phyloP scores from a whole-genome alignment of 306 rosid species.

The Leucaena leucocephala region DNA sequence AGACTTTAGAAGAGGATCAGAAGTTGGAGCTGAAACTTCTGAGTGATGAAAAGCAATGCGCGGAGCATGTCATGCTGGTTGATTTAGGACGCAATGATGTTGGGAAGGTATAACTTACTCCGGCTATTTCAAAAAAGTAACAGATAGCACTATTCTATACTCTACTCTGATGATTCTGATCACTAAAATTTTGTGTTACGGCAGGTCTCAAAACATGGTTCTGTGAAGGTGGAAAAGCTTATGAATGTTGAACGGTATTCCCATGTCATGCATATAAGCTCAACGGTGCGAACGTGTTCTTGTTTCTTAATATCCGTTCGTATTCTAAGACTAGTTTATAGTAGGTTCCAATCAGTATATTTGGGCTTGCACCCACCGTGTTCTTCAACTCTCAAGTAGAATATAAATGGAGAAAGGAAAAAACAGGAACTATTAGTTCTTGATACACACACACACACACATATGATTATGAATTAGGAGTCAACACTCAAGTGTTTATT shows the following conservation, averaged over 20 bases:
- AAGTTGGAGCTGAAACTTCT: slow-evolving; percentile 56
- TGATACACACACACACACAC: neutral
- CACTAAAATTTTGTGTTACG: slow-evolving; percentile 25
- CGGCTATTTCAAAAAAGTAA: too few species aligned
- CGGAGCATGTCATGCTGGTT: slow-evolving; percentile 89
- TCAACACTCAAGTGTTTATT: neutral
- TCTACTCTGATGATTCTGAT: slow-evolving; percentile 30
- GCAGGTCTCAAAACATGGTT: slow-evolving; percentile 73
- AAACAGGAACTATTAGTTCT: neutral
- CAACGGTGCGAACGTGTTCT: slow-evolving; percentile 60
- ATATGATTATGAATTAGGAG: neutral
- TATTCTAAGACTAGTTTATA: slow-evolving; percentile 7
- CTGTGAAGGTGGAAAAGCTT: slow-evolving; percentile 77
- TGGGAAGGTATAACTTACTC: slow-evolving; percentile 60
- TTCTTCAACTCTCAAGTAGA: neutral
- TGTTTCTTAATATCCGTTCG: neutral
- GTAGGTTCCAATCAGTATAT: neutral
- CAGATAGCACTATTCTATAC: too few species aligned
- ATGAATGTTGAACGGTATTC: slow-evolving; percentile 84
- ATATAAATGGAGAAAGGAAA: neutral
- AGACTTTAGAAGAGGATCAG: slow-evolving; percentile 60
- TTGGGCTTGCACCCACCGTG: too few species aligned
- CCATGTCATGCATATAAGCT: slow-evolving; percentile 96
- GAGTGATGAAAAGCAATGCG: slow-evolving; percentile 72
- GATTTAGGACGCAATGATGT: slow-evolving; percentile 92